These are phyloP conservation scores for Solanum dulcamara DNA, from an alignment of 257 asterid species.

Conservation along the genomic window DNA sequence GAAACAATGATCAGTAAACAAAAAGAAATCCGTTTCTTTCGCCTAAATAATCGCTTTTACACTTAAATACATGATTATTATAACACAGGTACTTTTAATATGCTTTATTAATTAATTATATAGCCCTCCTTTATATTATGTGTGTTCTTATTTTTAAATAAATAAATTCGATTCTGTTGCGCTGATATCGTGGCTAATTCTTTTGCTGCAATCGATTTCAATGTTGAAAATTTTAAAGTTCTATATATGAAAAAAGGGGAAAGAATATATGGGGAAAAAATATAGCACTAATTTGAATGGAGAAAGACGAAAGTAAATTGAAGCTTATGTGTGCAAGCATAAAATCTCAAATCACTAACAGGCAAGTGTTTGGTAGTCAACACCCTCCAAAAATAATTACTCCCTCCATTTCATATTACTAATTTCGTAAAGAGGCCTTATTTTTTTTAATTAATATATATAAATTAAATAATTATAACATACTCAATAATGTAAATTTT, in stretches of 20 bases:
- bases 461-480: no score
- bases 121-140: neutral
- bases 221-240: neutral
- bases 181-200: neutral
- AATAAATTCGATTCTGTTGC: neutral
- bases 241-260: neutral
- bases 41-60: conserved; percentile 33
- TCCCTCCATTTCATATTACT: neutral
- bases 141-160: neutral
- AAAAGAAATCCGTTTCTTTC: conserved; percentile 21
- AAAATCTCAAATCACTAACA: neutral
- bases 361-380: neutral
- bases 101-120: neutral
- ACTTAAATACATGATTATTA: neutral
- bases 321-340: neutral
- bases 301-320: neutral
- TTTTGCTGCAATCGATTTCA: neutral
- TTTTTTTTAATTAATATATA: no score
- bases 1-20: conserved; percentile 7
- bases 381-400: neutral
- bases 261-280: neutral
- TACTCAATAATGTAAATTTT: no score
- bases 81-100: neutral
- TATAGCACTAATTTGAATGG: neutral
- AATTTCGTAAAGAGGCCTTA: no score